Conservation (phyloP, 2,329 filamentous ascomycete species). For the Sclerotinia subarctica region DNA sequence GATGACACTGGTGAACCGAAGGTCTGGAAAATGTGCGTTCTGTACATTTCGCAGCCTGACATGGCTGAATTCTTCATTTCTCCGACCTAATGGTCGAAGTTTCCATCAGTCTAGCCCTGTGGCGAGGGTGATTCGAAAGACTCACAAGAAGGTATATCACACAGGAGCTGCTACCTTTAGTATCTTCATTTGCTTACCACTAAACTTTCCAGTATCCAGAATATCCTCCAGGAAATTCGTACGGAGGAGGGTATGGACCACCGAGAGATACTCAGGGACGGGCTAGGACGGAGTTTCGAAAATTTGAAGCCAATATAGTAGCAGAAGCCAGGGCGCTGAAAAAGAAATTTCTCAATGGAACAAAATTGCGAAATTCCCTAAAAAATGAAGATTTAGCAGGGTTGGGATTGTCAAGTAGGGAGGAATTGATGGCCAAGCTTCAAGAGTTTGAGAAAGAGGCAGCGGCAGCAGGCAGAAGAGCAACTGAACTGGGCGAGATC, state of each 20-base stretch:
- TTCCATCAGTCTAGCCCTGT: constrained; percentile 19
- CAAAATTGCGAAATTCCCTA: no score
- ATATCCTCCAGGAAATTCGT: background rate
- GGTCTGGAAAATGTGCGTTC: constrained; percentile 42
- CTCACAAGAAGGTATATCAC: background rate
- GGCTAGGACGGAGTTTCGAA: constrained; percentile 1
- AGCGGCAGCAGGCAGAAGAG: constrained; percentile 17
- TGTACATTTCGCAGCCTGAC: constrained; percentile 40
- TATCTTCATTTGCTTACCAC: constrained; percentile 1
- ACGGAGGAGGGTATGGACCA: background rate
- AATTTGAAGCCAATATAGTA: background rate
- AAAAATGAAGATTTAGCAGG: background rate
- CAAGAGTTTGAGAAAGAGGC: background rate
- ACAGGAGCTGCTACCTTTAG: background rate
- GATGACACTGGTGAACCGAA: constrained; percentile 43
- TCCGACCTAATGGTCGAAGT: background rate
- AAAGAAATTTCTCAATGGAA: background rate
- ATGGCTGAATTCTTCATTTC: constrained; percentile 32
- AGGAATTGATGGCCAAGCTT: background rate
- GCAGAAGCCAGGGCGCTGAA: background rate
- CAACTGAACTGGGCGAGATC: constrained; percentile 21
- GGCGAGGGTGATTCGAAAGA: background rate
- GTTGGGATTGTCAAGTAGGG: background rate
- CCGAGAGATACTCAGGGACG: background rate
- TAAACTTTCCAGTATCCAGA: background rate